Evolutionary conservation across 2,329 filamentous ascomycete genomes (phyloP).

Genomic region (Stemphylium beticola): DNA sequence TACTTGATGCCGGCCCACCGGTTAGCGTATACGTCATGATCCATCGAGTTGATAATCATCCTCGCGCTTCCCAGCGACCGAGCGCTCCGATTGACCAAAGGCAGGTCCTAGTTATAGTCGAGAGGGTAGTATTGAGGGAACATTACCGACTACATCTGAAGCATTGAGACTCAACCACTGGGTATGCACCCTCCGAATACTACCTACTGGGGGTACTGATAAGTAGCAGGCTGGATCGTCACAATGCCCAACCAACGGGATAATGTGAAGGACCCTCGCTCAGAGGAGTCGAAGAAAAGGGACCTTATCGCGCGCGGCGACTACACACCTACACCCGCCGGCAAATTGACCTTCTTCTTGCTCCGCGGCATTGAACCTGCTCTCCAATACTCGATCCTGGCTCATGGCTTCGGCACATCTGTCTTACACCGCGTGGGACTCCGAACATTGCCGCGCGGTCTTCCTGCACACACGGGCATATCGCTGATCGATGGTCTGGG

Average conservation of each 20-base stretch:
- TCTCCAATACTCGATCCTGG: slow-evolving; percentile 59
- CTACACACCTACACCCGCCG: slow-evolving; percentile 48
- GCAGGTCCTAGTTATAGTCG: too few relatives aligned
- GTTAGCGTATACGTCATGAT: slow-evolving; percentile 11
- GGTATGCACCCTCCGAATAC: not conserved
- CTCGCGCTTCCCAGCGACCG: not conserved
- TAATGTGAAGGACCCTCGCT: slow-evolving; percentile 29
- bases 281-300: slow-evolving; percentile 35
- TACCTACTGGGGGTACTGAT: not conserved
- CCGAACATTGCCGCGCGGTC: slow-evolving; percentile 50
- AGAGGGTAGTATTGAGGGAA: not conserved
- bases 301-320: slow-evolving; percentile 52
- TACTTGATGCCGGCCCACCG: not conserved
- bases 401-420: slow-evolving; percentile 48
- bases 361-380: slow-evolving; percentile 56
- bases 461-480: slow-evolving; percentile 49
- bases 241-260: not conserved
- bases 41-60: not conserved
- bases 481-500: slow-evolving; percentile 51
- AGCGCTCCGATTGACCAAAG: not conserved
- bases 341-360: slow-evolving; percentile 53
- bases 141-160: not conserved
- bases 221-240: not conserved
- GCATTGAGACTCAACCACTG: not conserved
- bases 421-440: slow-evolving; percentile 58